Base-by-base conservation (phyloP, 441 rosid genomes). In the Gossypium trilobum region DNA sequence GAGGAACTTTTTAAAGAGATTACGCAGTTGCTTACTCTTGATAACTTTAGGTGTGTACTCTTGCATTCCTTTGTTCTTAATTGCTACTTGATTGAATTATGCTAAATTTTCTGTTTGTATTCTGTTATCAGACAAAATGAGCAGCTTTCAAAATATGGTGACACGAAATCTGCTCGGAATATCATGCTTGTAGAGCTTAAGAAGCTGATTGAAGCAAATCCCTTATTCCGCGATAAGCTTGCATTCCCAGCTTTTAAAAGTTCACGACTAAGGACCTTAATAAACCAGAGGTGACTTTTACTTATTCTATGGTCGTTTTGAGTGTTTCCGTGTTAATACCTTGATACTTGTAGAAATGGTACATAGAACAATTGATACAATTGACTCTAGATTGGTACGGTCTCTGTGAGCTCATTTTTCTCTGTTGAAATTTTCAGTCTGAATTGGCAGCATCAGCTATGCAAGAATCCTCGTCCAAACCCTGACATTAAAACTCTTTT, bases 71-170 rank as follows among this genome's bases (percentile, higher is more conserved):
- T 23, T 8, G 1, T 51, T 68, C 39, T 59, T 44, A 2, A 44
- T 14, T 8, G 9, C 58, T 50, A 50, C 59, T 16, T 16, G 27
- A 51, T 51, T 16, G 25, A 50, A 16, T 6, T 33, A 56, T 3
- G 19, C 50, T 71, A 51, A 68, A 36, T 3, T 58, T 70, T 59
- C 54, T 61, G 42, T 39, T 36, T 66, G 42, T 36, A 2, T 66
- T 66, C 11, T 56, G 4, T 71, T 50, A 64, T 62, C 81, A 93
- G 97, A 87, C 88, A 93, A 76, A 93, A 93, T 75, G 97, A 93
- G 80, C 98, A 93, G 83, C 91, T 93, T 60, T 91, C 98, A 0
- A 91, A 89, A 84, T 93, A 93, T 73, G 92, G 98, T 68, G 97
- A 93, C 76, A 89, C 97, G 17, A 93, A 89, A 79, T 87, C 98